Evolutionary conservation across 2,329 filamentous ascomycete genomes (phyloP).

Genomic region (Penicillium sp.): DNA sequence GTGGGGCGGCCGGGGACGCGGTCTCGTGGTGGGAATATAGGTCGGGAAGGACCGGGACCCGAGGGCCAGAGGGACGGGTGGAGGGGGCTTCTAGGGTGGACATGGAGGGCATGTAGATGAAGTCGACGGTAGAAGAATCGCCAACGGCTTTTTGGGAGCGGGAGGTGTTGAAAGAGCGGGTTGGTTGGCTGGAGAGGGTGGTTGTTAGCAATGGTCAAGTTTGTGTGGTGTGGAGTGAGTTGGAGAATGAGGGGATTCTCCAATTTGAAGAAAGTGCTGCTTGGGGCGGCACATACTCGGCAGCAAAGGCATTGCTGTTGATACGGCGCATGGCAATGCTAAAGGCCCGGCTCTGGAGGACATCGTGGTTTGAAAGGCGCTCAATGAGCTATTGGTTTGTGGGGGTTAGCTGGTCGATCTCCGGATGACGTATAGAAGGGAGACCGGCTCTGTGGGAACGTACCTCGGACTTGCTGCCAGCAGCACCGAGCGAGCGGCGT

Average conservation of each 20-base stretch:
- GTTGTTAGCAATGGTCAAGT: conserved; percentile 50
- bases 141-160: conserved; percentile 58
- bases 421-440: conserved; percentile 1
- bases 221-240: not conserved
- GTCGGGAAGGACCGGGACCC: conserved; percentile 56
- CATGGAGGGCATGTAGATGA: conserved; percentile 61
- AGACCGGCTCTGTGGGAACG: conserved; percentile 6
- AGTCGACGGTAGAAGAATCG: conserved; percentile 64
- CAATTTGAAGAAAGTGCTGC: conserved; percentile 6
- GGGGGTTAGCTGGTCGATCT: conserved; percentile 6
- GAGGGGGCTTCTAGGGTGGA: conserved; percentile 45
- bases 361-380: conserved; percentile 56
- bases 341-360: conserved; percentile 56
- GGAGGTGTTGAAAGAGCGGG: conserved; percentile 64
- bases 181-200: conserved; percentile 30
- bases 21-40: conserved; percentile 33
- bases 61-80: conserved; percentile 38
- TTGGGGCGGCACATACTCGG: conserved; percentile 35
- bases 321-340: conserved; percentile 56
- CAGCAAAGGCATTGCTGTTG: conserved; percentile 43
- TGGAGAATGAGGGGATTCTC: not conserved
- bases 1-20: conserved; percentile 25
- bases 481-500: conserved; percentile 50
- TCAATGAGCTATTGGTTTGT: conserved; percentile 48
- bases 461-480: conserved; percentile 55